These are phyloP conservation scores for Rhodocollybia butyracea DNA, from an alignment of 768 basidiomycete genomes.

Conservation along the genomic window DNA sequence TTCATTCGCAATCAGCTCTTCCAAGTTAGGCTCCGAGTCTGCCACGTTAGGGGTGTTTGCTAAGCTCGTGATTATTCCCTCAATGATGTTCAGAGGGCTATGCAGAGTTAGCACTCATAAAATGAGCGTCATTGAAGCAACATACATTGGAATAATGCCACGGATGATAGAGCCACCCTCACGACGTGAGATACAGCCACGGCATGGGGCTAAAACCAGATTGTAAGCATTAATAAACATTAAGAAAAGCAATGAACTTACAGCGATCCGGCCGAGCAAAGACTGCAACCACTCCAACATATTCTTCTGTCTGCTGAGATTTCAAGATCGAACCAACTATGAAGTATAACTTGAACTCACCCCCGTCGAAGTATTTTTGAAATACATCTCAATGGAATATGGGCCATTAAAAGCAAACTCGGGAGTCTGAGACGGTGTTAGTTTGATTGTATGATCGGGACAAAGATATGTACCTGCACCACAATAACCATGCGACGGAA, in stretches of 20 bases:
- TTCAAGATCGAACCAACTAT: background rate
- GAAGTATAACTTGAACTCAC: background rate
- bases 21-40: background rate
- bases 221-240: background rate
- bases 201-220: background rate
- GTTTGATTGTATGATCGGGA: no score
- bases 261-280: background rate
- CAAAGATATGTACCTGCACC: no score
- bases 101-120: no score
- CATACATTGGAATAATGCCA: background rate
- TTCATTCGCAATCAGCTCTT: background rate
- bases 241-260: no score
- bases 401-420: background rate
- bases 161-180: background rate
- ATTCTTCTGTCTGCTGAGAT: background rate
- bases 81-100: background rate
- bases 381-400: background rate
- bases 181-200: background rate
- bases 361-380: background rate
- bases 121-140: no score
- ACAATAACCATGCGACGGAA: no score
- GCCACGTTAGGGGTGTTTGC: background rate
- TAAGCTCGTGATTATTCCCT: background rate
- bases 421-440: background rate
- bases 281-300: background rate